Evolutionary conservation across 345 rosid genomes (phyloP), one percentile per base, ranked within the genome.

Genomic region (Salix caprea): DNA sequence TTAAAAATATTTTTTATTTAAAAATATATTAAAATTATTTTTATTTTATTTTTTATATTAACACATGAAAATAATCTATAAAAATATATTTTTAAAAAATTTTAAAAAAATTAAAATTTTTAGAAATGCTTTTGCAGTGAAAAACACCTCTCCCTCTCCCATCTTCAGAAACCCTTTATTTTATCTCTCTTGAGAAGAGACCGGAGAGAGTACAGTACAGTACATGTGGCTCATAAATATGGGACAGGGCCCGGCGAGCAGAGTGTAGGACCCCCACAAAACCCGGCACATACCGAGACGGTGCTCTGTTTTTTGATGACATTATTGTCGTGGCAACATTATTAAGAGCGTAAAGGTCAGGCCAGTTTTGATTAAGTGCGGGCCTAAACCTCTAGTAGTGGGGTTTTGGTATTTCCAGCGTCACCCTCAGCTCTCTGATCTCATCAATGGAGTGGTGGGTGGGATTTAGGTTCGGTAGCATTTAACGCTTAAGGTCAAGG

Each of bases 151-250:
- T 26, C 65, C 16, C 54, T 6, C n/a, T 16, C 6, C n/a, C 21
- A 4, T 6, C 26, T 2, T 2, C 21, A 14, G 19, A 44, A 52
- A 3, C 46, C 30, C 73, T 76, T n/a, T 14, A 4, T 7, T 65
- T 65, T 66, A 10, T 34, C 23, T 15, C 13, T 66, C 23, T 2
- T 1, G 32, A 2, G 12, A 46, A 14, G 23, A 65, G 32, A 65
- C 16, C 1, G 1, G 19, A 42, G 69, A 18, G 36, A 46, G 7
- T 2, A 4, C 28, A 39, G 13, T 67, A 70, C 76, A 32, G 60
- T 54, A 54, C 60, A 54, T 2, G 23, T 76, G 72, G 40, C 69
- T 44, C 48, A 65, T 76, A 70, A 82, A 77, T 79, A 18, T 30
- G 19, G 7, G 2, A 65, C 32, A 70, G 78, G 82, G 13, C 71